Conservation (phyloP, 164 flowering plant genomes). For the Annona squamosa region DNA sequence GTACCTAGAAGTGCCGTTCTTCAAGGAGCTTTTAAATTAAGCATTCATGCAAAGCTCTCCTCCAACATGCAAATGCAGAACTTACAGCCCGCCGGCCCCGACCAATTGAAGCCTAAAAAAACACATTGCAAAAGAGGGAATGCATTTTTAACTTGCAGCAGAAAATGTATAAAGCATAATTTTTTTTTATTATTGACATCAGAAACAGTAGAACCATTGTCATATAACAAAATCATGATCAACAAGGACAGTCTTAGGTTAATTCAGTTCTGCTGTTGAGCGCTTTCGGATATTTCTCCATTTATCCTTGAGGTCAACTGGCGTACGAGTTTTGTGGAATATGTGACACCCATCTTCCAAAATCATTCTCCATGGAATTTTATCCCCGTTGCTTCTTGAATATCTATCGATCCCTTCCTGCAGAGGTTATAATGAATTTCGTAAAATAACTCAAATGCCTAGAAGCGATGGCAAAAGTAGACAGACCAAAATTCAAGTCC, state of each 20-base stretch:
- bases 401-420: constrained; percentile 49
- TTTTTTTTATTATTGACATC: no score
- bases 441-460: not conserved
- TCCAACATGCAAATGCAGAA: no score
- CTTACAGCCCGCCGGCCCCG: no score
- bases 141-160: no score
- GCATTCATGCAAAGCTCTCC: no score
- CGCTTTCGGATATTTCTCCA: constrained; percentile 32
- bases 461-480: not conserved
- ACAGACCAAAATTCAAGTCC: not conserved
- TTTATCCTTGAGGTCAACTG: constrained; percentile 59
- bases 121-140: no score
- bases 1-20: no score
- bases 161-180: no score
- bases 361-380: constrained; percentile 49
- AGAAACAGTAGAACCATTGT: no score
- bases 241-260: not conserved
- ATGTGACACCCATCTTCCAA: constrained; percentile 42
- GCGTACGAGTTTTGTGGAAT: constrained; percentile 43
- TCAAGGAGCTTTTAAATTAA: no score
- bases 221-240: no score
- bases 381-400: constrained; percentile 17
- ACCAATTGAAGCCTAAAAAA: no score
- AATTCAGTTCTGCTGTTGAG: not conserved
- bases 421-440: constrained; percentile 1